Evolutionary conservation across 108 stramenopile genomes (phyloP).

Genomic region (Cylindrotheca closterium): DNA sequence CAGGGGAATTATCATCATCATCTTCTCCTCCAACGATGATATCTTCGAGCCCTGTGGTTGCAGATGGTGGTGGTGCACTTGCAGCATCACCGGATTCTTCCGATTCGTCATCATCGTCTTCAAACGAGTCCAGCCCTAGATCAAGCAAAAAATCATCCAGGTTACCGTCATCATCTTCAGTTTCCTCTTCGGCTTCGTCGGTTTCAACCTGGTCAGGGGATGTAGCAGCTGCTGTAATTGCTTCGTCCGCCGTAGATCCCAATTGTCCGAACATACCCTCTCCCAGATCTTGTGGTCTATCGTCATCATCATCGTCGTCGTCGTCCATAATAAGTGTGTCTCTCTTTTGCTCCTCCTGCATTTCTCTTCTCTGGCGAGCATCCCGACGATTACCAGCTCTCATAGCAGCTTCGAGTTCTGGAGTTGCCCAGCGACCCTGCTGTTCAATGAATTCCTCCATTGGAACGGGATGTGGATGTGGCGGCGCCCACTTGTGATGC

Average conservation of each 20-base stretch:
- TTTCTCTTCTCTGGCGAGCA: constrained; percentile 67
- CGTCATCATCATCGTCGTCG: constrained; percentile 49
- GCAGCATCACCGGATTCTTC: constrained; percentile 16
- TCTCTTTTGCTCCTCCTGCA: constrained; percentile 56
- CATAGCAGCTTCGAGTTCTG: constrained; percentile 85
- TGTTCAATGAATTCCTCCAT: constrained; percentile 87
- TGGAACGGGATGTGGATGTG: constrained; percentile 68
- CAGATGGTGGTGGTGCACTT: constrained; percentile 6
- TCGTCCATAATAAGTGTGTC: constrained; percentile 75
- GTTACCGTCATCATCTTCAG: constrained; percentile 52
- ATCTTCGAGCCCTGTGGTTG: constrained; percentile 17
- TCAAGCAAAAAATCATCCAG: constrained; percentile 76
- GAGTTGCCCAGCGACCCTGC: constrained; percentile 79
- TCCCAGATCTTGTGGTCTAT: constrained; percentile 42
- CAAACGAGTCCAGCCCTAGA: constrained; percentile 67
- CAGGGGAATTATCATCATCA: constrained; percentile 28
- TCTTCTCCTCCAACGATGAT: constrained; percentile 35
- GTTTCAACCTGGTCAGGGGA: constrained; percentile 21
- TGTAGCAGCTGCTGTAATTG: constrained; percentile 44
- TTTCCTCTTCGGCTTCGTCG: constrained; percentile 39
- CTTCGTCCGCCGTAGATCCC: constrained; percentile 47
- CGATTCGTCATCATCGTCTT: constrained; percentile 43
- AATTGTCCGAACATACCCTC: constrained; percentile 71
- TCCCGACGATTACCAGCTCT: constrained; percentile 67
- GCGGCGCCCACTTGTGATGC: constrained; percentile 87